These are phyloP conservation scores for Pilasporangium apinafurcum DNA, from an alignment of 352 stramenopile genomes.

Conservation along the genomic window DNA sequence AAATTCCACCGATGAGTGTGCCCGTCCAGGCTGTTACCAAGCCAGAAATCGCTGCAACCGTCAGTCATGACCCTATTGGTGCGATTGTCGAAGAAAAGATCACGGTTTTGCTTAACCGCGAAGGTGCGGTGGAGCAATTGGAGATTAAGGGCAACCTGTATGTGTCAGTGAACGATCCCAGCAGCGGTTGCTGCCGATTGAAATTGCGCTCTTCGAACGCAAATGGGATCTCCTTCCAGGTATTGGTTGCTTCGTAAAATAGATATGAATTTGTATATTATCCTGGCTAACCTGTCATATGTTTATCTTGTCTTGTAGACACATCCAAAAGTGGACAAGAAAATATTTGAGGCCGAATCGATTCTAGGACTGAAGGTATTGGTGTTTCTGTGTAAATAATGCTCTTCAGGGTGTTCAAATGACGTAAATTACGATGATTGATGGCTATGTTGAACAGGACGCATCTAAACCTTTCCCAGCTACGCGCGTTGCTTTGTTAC, in stretches of 20 bases:
- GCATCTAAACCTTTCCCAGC: conserved; percentile 78
- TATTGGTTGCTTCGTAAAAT: conserved; percentile 3
- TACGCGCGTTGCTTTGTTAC: conserved; percentile 71
- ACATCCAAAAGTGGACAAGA: conserved; percentile 87
- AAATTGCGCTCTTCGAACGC: conserved; percentile 60
- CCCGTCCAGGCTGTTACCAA: conserved; percentile 52
- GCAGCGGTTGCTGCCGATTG: conserved; percentile 58
- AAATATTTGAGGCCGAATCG: conserved; percentile 76
- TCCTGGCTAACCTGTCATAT: background rate
- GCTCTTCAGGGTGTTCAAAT: background rate
- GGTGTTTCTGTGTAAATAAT: background rate
- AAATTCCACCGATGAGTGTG: conserved; percentile 78
- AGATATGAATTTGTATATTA: background rate
- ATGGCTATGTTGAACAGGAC: conserved; percentile 25
- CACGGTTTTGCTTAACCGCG: conserved; percentile 74
- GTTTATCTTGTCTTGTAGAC: conserved; percentile 21
- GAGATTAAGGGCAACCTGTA: conserved; percentile 86
- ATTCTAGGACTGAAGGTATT: conserved; percentile 62
- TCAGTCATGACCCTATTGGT: conserved; percentile 78
- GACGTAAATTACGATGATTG: background rate
- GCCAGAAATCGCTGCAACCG: conserved; percentile 46
- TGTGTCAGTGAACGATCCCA: conserved; percentile 76
- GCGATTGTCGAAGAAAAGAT: conserved; percentile 86
- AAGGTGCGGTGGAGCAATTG: conserved; percentile 77
- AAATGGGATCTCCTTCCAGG: conserved; percentile 76